These are phyloP conservation scores for Globomyces sp. DNA, from an alignment of 371 early-diverging fungal genomes.

Conservation along the genomic window DNA sequence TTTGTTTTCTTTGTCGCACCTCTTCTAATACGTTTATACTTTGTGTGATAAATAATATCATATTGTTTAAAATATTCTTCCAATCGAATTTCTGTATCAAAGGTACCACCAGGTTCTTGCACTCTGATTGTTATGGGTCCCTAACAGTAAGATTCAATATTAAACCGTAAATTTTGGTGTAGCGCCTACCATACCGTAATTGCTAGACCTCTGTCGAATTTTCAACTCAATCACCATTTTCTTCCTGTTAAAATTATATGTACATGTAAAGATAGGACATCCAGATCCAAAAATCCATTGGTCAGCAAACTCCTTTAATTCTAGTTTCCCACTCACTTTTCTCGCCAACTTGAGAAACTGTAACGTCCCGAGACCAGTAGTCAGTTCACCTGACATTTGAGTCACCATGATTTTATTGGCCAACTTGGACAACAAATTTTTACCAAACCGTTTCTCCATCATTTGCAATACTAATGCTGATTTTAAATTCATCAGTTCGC, in stretches of 20 bases:
- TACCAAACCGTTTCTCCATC: constrained; percentile 79
- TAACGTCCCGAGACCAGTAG: constrained; percentile 76
- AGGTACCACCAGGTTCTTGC: constrained; percentile 92
- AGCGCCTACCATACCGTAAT: constrained; percentile 50
- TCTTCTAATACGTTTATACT: constrained; percentile 90
- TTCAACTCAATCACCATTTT: constrained; percentile 90
- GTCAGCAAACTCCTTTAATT: constrained; percentile 78
- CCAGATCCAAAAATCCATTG: constrained; percentile 89
- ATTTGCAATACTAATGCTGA: constrained; percentile 87
- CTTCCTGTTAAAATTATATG: constrained; percentile 84
- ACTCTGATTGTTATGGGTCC: constrained; percentile 89
- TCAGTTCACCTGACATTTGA: constrained; percentile 81
- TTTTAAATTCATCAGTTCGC: constrained; percentile 80
- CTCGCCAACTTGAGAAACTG: constrained; percentile 77
- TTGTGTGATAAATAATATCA: constrained; percentile 93
- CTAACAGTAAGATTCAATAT: constrained; percentile 20
- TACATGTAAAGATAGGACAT: constrained; percentile 79
- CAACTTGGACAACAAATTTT: constrained; percentile 78
- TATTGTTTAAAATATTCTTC: constrained; percentile 70
- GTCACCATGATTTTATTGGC: constrained; percentile 75
- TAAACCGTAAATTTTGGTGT: constrained; percentile 54
- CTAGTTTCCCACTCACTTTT: constrained; percentile 70
- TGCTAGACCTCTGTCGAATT: constrained; percentile 80
- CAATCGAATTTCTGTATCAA: constrained; percentile 89
- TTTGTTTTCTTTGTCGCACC: constrained; percentile 33